Percentiles rank a stretch among this genome's conserved stretches.
Evolutionary conservation across 2,329 filamentous ascomycete species (phyloP).

Genomic region (Monosporascus sp.): DNA sequence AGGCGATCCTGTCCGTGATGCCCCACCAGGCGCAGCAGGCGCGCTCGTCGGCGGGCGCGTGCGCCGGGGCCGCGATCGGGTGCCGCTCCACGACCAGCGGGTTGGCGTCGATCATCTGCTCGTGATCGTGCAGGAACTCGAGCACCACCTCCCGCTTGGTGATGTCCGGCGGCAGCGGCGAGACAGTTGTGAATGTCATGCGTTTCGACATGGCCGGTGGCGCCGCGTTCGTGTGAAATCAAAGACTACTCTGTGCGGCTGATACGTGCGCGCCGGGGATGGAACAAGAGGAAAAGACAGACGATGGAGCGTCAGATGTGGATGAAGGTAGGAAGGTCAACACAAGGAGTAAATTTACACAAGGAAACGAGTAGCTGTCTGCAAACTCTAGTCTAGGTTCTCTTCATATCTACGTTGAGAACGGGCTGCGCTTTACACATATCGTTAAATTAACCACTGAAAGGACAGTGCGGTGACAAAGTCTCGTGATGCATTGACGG

Average conservation of each 20-base stretch:
- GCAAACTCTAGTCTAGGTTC: no score
- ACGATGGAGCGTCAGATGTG: no score
- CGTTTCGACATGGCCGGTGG: constrained; percentile 59
- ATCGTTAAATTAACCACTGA: no score
- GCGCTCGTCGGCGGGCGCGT: constrained; percentile 66
- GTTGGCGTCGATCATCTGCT: constrained; percentile 83
- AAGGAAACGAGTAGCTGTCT: no score
- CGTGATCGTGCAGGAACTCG: constrained; percentile 70
- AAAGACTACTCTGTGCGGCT: not conserved
- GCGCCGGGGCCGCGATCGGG: constrained; percentile 60
- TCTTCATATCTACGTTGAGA: no score
- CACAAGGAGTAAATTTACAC: no score
- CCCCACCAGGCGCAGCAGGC: constrained; percentile 69
- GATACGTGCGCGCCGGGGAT: not conserved
- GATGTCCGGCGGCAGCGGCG: constrained; percentile 66
- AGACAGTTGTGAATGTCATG: constrained; percentile 70
- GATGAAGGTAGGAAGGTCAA: no score
- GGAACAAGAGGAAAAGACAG: no score
- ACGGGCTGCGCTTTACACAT: no score
- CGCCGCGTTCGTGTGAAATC: not conserved
- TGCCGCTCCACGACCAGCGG: constrained; percentile 72
- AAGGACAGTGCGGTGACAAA: no score
- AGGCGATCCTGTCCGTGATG: constrained; percentile 70
- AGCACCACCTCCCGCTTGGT: constrained; percentile 62
- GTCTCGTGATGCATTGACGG: no score